phyloP scores from a whole-genome alignment of 2,329 filamentous ascomycete species.

The Diaporthe sp. region DNA sequence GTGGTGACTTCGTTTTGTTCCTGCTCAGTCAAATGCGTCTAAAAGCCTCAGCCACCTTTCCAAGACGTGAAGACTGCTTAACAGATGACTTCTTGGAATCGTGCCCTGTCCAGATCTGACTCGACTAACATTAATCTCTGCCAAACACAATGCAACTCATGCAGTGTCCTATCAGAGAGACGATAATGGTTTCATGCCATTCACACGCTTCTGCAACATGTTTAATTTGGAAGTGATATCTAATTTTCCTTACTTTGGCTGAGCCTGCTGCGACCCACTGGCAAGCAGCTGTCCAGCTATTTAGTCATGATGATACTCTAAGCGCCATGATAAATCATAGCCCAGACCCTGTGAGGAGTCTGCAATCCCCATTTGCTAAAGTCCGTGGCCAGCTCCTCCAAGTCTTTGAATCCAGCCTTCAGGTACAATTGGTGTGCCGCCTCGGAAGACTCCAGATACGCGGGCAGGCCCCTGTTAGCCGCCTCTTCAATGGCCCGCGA shows the following conservation, averaged over 20 bases:
- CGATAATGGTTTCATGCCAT: neutral
- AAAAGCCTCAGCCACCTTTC: neutral
- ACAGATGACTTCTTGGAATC: neutral
- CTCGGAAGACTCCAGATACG: slow-evolving; percentile 53
- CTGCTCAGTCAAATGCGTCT: neutral
- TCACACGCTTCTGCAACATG: neutral
- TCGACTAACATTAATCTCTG: too few species aligned
- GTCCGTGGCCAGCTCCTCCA: slow-evolving; percentile 46
- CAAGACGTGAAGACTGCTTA: neutral
- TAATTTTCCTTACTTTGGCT: neutral
- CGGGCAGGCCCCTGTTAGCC: slow-evolving; percentile 48
- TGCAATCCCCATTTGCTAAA: slow-evolving; percentile 49
- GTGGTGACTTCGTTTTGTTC: neutral
- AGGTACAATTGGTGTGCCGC: slow-evolving; percentile 52
- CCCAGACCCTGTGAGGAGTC: slow-evolving; percentile 43
- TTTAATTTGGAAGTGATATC: neutral
- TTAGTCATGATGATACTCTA: neutral
- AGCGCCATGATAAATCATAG: slow-evolving; percentile 43
- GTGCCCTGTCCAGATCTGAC: neutral
- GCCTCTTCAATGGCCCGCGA: slow-evolving; percentile 53
- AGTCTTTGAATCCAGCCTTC: slow-evolving; percentile 54
- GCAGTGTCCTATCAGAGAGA: neutral
- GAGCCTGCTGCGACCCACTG: neutral
- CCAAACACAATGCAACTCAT: neutral
- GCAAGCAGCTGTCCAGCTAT: neutral